A percentile compares a stretch with the other conserved stretches of the same genome.
Evolutionary conservation across 2,329 filamentous ascomycete species (phyloP).

Genomic region (Verticillium isaacii): DNA sequence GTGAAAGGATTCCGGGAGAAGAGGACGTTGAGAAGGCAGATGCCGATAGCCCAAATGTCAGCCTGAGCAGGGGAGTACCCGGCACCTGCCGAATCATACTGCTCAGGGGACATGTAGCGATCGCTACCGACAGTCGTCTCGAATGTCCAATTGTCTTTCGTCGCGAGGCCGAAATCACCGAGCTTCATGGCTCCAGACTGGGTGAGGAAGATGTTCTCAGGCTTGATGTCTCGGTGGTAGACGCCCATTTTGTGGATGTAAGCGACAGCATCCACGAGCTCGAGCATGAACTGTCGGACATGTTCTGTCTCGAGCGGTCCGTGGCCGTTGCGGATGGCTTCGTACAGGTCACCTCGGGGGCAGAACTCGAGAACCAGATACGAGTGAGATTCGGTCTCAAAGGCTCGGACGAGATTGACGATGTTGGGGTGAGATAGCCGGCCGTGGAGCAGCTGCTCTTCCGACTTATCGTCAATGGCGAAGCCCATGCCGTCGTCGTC

Average conservation of each 20-base stretch:
- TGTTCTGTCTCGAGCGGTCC: slow-evolving; percentile 94
- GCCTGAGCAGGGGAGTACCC: slow-evolving; percentile 93
- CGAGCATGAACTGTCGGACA: slow-evolving; percentile 94
- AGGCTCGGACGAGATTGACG: slow-evolving; percentile 85
- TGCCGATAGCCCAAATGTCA: slow-evolving; percentile 95
- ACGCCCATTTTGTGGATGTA: slow-evolving; percentile 89
- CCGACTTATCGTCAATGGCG: slow-evolving; percentile 75
- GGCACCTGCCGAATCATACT: slow-evolving; percentile 81
- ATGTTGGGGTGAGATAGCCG: slow-evolving; percentile 82
- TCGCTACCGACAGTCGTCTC: slow-evolving; percentile 95
- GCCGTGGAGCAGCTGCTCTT: slow-evolving; percentile 75
- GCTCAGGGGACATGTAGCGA: slow-evolving; percentile 98
- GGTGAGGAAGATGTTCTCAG: slow-evolving; percentile 96
- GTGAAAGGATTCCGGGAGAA: slow-evolving; percentile 97
- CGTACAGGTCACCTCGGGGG: slow-evolving; percentile 91
- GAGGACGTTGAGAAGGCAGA: slow-evolving; percentile 92
- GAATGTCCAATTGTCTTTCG: slow-evolving; percentile 82
- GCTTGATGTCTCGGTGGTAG: slow-evolving; percentile 98
- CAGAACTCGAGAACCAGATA: slow-evolving; percentile 96
- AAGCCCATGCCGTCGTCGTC: slow-evolving; percentile 58
- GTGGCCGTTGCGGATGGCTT: slow-evolving; percentile 85
- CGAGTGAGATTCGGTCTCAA: slow-evolving; percentile 85
- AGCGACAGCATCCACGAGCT: slow-evolving; percentile 83
- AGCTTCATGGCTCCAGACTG: slow-evolving; percentile 88
- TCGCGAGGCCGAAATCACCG: slow-evolving; percentile 92